A percentile compares a stretch with the other conserved stretches of the same genome.
These are phyloP conservation scores for Aspergillus sclerotialis DNA, from an alignment of 2,329 filamentous ascomycete species.

Conservation along the genomic window DNA sequence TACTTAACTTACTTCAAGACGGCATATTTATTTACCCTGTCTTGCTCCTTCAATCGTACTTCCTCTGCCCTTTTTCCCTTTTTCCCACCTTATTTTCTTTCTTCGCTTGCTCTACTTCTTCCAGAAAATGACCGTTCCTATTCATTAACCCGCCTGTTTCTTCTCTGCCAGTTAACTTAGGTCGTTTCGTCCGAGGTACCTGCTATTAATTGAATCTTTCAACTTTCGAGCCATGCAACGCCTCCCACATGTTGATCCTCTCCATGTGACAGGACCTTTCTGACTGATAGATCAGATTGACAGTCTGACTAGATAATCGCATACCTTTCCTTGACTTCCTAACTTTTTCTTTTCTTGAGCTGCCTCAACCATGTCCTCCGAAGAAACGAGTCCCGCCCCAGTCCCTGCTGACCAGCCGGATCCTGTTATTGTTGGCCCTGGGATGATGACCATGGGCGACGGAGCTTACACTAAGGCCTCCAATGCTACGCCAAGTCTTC, in stretches of 20 bases:
- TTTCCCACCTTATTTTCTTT: background rate
- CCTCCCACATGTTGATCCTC: background rate
- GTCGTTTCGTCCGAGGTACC: background rate
- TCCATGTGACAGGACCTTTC: conserved; percentile 1
- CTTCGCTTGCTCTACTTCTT: background rate
- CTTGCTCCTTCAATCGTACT: too few relatives aligned
- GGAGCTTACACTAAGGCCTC: conserved; percentile 22
- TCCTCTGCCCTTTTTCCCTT: background rate
- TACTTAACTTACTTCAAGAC: too few relatives aligned
- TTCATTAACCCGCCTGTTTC: too few relatives aligned
- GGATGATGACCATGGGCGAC: conserved; percentile 18
- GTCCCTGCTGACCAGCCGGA: conserved; percentile 23
- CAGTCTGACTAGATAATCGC: conserved; percentile 2
- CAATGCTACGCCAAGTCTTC: conserved; percentile 20
- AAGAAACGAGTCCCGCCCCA: conserved; percentile 14
- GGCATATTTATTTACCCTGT: too few relatives aligned
- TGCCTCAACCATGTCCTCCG: conserved; percentile 16
- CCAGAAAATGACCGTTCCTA: too few relatives aligned
- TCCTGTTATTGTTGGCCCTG: conserved; percentile 22
- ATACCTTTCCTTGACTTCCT: conserved; percentile 1
- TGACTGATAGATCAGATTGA: conserved; percentile 6
- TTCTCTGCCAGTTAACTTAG: background rate
- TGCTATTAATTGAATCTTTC: too few relatives aligned
- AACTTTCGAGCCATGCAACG: background rate
- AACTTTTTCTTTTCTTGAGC: conserved; percentile 1